Percentiles rank a stretch among this genome's conserved stretches.
Evolutionary conservation across 2,329 filamentous ascomycete species (phyloP).

Genomic region (Trematosphaeria pertusa): DNA sequence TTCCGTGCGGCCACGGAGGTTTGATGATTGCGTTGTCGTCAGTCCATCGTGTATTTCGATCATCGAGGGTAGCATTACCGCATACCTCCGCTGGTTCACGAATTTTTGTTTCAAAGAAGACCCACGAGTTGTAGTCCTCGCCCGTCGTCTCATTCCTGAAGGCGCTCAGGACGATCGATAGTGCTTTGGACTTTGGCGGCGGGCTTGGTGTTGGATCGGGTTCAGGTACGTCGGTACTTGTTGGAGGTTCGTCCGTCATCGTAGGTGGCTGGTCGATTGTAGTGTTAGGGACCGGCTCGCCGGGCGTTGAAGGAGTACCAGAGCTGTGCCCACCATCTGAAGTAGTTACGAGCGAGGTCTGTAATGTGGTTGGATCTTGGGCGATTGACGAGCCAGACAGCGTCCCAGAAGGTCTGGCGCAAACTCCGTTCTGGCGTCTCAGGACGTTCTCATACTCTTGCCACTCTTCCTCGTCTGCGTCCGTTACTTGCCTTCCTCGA

Average conservation of each 20-base stretch:
- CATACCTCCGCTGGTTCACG: background rate
- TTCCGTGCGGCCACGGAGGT: constrained; percentile 1
- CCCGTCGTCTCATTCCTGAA: background rate
- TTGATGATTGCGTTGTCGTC: constrained; percentile 2
- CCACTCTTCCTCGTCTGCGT: background rate
- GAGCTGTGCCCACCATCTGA: background rate
- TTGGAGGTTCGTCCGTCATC: background rate
- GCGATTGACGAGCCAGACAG: background rate
- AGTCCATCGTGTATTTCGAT: constrained; percentile 1
- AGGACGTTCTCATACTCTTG: background rate
- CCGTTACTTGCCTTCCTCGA: too few species aligned
- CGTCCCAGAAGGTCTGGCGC: background rate
- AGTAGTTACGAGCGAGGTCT: background rate
- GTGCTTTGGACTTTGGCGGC: constrained; percentile 1
- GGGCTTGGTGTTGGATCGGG: constrained; percentile 1
- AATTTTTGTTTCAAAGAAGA: background rate
- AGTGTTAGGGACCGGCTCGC: too few species aligned
- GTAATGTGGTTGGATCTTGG: constrained; percentile 8
- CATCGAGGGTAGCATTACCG: background rate
- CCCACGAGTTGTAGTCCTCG: background rate
- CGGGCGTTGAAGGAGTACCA: background rate
- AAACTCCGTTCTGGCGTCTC: constrained; percentile 4
- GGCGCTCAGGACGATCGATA: background rate
- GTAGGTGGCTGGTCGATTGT: background rate
- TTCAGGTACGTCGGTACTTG: background rate